A percentile compares a stretch with the other conserved stretches of the same genome.
phyloP scores from a whole-genome alignment of 2,329 filamentous ascomycete genomes.

The Paramyrothecium roridum region DNA sequence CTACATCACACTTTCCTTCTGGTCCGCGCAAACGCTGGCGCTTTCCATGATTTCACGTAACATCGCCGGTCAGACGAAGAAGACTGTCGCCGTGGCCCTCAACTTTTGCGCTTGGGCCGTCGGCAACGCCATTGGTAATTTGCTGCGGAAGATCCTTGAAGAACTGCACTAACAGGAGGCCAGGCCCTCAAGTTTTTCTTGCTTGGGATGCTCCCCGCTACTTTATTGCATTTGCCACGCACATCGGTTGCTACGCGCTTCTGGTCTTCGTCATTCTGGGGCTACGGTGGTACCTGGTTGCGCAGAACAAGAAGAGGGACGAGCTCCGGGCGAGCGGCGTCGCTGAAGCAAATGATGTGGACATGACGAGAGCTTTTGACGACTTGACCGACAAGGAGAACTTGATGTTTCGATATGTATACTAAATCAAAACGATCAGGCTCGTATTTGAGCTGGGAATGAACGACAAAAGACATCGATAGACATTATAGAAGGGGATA shows the following conservation, averaged over 20 bases:
- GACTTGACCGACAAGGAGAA: conserved; percentile 63
- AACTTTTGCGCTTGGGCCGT: conserved; percentile 70
- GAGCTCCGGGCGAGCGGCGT: conserved; percentile 37
- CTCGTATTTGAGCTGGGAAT: too few species aligned
- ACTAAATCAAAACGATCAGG: conserved; percentile 22
- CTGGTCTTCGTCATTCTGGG: conserved; percentile 55
- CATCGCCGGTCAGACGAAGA: conserved; percentile 72
- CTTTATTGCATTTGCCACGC: conserved; percentile 66
- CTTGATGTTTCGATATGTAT: conserved; percentile 56
- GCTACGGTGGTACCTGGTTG: conserved; percentile 55
- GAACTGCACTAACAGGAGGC: not conserved
- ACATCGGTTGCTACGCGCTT: conserved; percentile 65
- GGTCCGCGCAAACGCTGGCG: conserved; percentile 66
- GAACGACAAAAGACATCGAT: too few species aligned
- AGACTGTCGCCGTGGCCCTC: conserved; percentile 62
- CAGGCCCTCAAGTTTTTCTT: conserved; percentile 63
- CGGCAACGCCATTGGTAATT: conserved; percentile 62
- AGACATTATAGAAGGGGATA: too few species aligned
- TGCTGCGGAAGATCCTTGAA: not conserved
- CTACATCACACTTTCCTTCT: conserved; percentile 76
- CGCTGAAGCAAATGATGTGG: conserved; percentile 30
- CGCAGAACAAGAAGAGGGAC: conserved; percentile 59
- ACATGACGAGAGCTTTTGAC: conserved; percentile 50
- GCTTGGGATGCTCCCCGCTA: conserved; percentile 60
- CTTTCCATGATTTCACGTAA: conserved; percentile 69